Base-by-base conservation (phyloP, 768 basidiomycete genomes). In the Cystofilobasidium bisporidii region DNA sequence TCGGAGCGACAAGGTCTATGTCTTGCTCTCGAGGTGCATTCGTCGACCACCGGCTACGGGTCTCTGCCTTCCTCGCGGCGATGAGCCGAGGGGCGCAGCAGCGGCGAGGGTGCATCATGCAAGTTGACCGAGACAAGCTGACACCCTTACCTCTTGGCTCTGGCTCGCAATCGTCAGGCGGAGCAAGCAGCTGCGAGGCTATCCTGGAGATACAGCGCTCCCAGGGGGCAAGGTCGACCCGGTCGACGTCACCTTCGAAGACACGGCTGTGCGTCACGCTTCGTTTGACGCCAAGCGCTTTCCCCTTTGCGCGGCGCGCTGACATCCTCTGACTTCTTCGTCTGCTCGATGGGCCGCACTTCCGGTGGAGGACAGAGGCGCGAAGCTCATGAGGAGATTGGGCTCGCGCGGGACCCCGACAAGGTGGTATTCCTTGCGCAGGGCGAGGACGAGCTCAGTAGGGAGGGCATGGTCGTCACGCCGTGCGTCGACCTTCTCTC, bases 241-340 rank as follows among this genome's bases (percentile, higher is more conserved):
- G 26, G 20, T n/a, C 41, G 60, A 61, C 22, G 3, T 22, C 22
- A 43, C 60, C 3, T 18, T 47, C 12, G 60, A 61, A 28, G 40
- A 45, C 3, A 45, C 60, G 8, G 60, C 60, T 10, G 60, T 61
- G 40, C 60, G 60, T 61, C n/a, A n/a, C n/a, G n/a, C n/a, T n/a
- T n/a, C n/a, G n/a, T n/a, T n/a, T n/a, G n/a, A n/a, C n/a, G n/a
- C n/a, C n/a, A n/a, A n/a, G n/a, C n/a, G n/a, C n/a, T n/a, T n/a
- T n/a, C n/a, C n/a, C n/a, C n/a, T n/a, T n/a, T n/a, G n/a, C n/a
- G n/a, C n/a, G n/a, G n/a, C n/a, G n/a, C n/a, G n/a, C n/a, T n/a
- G n/a, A n/a, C n/a, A n/a, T n/a, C n/a, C n/a, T n/a, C n/a, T n/a
- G n/a, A n/a, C n/a, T n/a, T n/a, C n/a, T n/a, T n/a, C n/a, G n/a